These are phyloP conservation scores for Naumovozyma baii DNA, from an alignment of 805 yeast species.

Conservation along the genomic window DNA sequence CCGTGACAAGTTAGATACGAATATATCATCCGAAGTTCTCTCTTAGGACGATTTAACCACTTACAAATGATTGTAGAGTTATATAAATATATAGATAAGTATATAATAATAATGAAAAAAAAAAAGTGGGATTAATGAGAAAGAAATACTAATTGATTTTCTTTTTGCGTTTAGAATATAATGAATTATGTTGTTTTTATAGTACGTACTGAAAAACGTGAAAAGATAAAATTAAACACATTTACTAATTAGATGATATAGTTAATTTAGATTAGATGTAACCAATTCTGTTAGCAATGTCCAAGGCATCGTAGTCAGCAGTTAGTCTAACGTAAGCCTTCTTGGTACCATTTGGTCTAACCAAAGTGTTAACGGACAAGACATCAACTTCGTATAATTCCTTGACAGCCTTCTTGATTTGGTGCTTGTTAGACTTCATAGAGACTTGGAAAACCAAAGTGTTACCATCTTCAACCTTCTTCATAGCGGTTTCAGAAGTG, in stretches of 20 bases:
- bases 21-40: too few species aligned
- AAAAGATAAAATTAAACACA: neutral
- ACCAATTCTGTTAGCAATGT: slow-evolving; percentile 99
- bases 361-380: slow-evolving; percentile 86
- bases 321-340: slow-evolving; percentile 99
- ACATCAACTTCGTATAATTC: slow-evolving; percentile 96
- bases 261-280: slow-evolving; percentile 58
- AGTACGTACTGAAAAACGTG: neutral
- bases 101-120: too few species aligned
- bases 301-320: slow-evolving; percentile 98
- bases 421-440: slow-evolving; percentile 94
- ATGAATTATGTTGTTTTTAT: neutral
- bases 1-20: too few species aligned
- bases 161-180: neutral
- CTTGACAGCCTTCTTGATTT: slow-evolving; percentile 96
- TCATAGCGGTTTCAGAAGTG: slow-evolving; percentile 97
- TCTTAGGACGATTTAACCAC: too few species aligned
- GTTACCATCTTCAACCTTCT: slow-evolving; percentile 99
- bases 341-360: slow-evolving; percentile 99
- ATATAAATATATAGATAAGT: too few species aligned
- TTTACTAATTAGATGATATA: neutral
- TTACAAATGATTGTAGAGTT: too few species aligned
- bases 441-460: slow-evolving; percentile 98
- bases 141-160: too few species aligned
- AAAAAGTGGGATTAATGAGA: too few species aligned